Percentiles rank a stretch among this genome's conserved stretches.
These are phyloP conservation scores for Metschnikowia amazonensis DNA, from an alignment of 805 yeast genomes.

Conservation along the genomic window DNA sequence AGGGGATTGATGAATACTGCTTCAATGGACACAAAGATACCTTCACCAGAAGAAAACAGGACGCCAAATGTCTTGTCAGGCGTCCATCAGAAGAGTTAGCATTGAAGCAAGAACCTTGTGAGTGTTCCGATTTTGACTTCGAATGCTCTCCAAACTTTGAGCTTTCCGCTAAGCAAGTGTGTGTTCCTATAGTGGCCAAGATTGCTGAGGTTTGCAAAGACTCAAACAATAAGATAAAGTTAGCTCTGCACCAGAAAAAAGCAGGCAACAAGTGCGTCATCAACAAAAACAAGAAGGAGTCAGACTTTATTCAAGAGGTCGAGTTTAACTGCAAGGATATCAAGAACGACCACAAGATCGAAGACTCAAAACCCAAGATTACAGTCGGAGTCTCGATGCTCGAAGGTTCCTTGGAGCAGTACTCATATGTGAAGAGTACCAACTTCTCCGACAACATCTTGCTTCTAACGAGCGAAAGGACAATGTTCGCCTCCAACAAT, in stretches of 20 bases:
- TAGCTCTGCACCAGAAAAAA: constrained; percentile 39
- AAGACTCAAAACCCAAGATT: constrained; percentile 23
- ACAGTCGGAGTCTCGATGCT: constrained; percentile 40
- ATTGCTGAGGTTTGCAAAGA: constrained; percentile 25
- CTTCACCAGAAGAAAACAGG: constrained; percentile 59
- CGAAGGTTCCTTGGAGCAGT: constrained; percentile 51
- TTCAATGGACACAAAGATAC: constrained; percentile 65
- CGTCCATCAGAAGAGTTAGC: constrained; percentile 45
- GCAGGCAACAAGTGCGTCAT: constrained; percentile 45
- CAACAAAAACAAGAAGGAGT: constrained; percentile 20
- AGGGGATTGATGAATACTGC: constrained; percentile 43
- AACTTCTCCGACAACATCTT: constrained; percentile 42
- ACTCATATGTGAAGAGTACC: constrained; percentile 44
- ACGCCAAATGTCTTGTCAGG: constrained; percentile 59
- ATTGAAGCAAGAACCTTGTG: constrained; percentile 46
- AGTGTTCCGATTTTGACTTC: constrained; percentile 60
- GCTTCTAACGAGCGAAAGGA: constrained; percentile 49
- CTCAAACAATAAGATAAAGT: constrained; percentile 21
- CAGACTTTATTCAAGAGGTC: constrained; percentile 13
- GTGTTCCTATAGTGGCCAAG: constrained; percentile 38
- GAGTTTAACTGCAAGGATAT: constrained; percentile 16
- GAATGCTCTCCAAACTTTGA: constrained; percentile 60
- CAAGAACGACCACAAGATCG: constrained; percentile 9
- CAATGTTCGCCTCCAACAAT: constrained; percentile 64
- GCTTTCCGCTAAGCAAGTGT: constrained; percentile 35